Percentiles rank a stretch among this genome's conserved stretches.
phyloP scores from a whole-genome alignment of 169 alveolate genomes.

The Plasmodium coatneyi region DNA sequence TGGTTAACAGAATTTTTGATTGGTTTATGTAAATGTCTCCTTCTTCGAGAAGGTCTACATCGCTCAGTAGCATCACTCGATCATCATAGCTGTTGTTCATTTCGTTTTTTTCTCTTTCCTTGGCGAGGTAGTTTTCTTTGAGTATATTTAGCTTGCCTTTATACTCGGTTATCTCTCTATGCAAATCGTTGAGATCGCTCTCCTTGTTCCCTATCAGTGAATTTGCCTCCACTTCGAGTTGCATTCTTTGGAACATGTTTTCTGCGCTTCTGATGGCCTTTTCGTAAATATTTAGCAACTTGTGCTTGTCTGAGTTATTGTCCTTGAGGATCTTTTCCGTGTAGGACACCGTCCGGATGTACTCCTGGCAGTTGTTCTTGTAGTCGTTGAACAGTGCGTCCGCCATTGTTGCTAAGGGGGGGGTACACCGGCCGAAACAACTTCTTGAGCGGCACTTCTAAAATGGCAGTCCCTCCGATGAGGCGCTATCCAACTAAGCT shows the following conservation, averaged over 20 bases:
- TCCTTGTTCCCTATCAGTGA: neutral
- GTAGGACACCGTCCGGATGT: slow-evolving; percentile 40
- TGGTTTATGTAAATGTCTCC: slow-evolving; percentile 69
- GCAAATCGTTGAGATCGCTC: slow-evolving; percentile 17
- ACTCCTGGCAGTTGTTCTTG: slow-evolving; percentile 54
- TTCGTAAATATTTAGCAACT: slow-evolving; percentile 48
- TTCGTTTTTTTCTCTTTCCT: slow-evolving; percentile 12
- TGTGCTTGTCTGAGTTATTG: slow-evolving; percentile 48
- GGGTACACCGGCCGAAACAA: too few species aligned
- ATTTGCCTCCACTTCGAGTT: slow-evolving; percentile 59
- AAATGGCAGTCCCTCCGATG: neutral
- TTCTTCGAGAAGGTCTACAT: slow-evolving; percentile 49
- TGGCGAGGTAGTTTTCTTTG: slow-evolving; percentile 27
- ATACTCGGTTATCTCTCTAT: slow-evolving; percentile 39
- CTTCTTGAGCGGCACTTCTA: neutral
- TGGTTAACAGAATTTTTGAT: slow-evolving; percentile 43
- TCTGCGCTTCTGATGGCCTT: slow-evolving; percentile 68
- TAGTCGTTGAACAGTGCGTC: slow-evolving; percentile 66
- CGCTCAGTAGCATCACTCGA: slow-evolving; percentile 35
- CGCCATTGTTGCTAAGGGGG: slow-evolving; percentile 6
- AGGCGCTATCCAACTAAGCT: neutral
- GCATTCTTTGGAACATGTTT: slow-evolving; percentile 61
- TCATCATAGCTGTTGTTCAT: slow-evolving; percentile 30
- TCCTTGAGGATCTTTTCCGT: slow-evolving; percentile 61
- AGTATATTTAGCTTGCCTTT: slow-evolving; percentile 32